Percentiles rank a stretch among this genome's conserved stretches.
phyloP scores from a whole-genome alignment of 495 filamentous ascomycete genomes.

The Aspergillus mulundensis region DNA sequence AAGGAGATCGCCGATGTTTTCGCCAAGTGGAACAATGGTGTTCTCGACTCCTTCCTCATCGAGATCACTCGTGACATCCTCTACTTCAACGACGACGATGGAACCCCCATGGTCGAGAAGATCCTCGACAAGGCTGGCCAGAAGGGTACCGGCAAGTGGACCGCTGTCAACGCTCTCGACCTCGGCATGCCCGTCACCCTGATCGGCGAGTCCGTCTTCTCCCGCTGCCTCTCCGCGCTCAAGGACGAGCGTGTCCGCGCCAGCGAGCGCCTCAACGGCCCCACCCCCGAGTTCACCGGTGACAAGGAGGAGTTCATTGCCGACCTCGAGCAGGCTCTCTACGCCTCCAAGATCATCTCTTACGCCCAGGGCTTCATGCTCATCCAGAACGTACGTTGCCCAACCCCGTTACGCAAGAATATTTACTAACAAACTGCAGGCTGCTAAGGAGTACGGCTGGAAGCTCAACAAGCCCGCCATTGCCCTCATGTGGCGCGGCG shows the following conservation, averaged over 20 bases:
- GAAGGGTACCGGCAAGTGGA: conserved; percentile 99
- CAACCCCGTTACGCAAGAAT: neutral
- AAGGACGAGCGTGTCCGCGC: conserved; percentile 91
- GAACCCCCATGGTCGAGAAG: conserved; percentile 88
- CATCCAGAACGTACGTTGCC: conserved; percentile 82
- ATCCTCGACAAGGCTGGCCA: conserved; percentile 98
- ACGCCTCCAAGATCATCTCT: conserved; percentile 99
- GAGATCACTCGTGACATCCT: conserved; percentile 98
- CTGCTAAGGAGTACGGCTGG: conserved; percentile 92
- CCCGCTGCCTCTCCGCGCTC: conserved; percentile 87
- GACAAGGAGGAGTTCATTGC: conserved; percentile 90
- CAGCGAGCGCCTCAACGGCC: conserved; percentile 71
- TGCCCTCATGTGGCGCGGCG: conserved; percentile 99
- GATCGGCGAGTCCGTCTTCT: conserved; percentile 95
- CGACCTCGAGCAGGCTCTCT: conserved; percentile 96
- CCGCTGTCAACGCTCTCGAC: conserved; percentile 96
- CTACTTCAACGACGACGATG: conserved; percentile 94
- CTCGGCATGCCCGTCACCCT: conserved; percentile 98
- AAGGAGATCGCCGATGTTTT: conserved; percentile 96
- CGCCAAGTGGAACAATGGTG: conserved; percentile 95
- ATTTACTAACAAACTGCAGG: conserved; percentile 42
- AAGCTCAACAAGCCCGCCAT: conserved; percentile 99
- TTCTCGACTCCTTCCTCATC: conserved; percentile 98
- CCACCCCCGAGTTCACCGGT: conserved; percentile 74
- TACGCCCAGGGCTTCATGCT: conserved; percentile 99